Evolutionary conservation across 2,329 filamentous ascomycete genomes (phyloP).

Genomic region (Escovopsis sp.): DNA sequence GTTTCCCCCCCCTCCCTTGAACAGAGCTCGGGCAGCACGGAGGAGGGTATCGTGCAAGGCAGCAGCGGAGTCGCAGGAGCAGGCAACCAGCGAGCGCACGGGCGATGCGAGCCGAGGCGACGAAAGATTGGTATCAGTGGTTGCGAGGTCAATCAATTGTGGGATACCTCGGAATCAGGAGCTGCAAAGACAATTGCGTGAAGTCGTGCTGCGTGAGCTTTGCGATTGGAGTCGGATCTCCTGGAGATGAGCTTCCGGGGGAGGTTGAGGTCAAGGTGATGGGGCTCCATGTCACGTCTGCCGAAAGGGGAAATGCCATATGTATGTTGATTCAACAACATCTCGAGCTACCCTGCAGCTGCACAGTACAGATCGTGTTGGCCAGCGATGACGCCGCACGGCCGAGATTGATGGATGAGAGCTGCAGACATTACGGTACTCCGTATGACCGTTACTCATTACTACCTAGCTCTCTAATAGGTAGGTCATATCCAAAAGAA

Average conservation of each 20-base stretch:
- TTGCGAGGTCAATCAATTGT: conserved; percentile 5
- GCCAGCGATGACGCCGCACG: no score
- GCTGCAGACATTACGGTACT: no score
- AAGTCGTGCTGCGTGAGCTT: conserved; percentile 2
- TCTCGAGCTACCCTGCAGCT: no score
- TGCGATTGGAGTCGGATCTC: conserved; percentile 5
- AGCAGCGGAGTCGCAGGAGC: conserved; percentile 4
- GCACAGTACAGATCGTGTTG: no score
- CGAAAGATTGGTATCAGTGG: neutral
- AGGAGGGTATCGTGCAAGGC: neutral
- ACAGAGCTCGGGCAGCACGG: no score
- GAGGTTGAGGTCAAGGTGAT: conserved; percentile 2
- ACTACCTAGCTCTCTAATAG: no score
- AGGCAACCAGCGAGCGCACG: conserved; percentile 1
- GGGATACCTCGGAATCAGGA: conserved; percentile 3
- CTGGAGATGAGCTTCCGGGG: conserved; percentile 2
- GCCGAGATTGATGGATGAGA: no score
- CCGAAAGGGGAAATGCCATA: conserved; percentile 6
- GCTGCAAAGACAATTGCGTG: conserved; percentile 19
- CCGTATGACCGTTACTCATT: no score
- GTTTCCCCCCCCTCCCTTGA: no score
- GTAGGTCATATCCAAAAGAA: no score
- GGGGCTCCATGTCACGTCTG: conserved; percentile 1
- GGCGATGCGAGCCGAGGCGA: conserved; percentile 2
- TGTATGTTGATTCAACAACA: neutral